phyloP scores from a whole-genome alignment of 1,284 basidiomycete species.

The Cerrena zonata region DNA sequence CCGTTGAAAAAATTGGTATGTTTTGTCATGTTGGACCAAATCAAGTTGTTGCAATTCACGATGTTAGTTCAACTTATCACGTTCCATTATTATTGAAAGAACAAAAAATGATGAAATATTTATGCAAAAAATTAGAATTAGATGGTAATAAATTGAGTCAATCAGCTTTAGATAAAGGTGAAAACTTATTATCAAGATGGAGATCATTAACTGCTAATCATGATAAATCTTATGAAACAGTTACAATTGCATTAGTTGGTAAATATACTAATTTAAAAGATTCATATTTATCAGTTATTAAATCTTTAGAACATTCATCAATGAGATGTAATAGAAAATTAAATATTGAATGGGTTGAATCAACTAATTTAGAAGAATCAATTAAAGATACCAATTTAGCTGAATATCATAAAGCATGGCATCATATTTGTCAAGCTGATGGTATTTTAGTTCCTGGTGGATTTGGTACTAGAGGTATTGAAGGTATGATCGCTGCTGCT shows the following conservation, averaged over 20 bases:
- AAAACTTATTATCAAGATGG: constrained; percentile 71
- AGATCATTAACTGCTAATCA: constrained; percentile 79
- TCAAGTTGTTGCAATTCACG: constrained; percentile 95
- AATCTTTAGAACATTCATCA: constrained; percentile 94
- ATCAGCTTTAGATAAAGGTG: constrained; percentile 59
- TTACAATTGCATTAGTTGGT: constrained; percentile 89
- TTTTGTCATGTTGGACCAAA: constrained; percentile 94
- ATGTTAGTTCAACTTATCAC: constrained; percentile 95
- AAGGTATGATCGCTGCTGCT: constrained; percentile 96
- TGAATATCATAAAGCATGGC: constrained; percentile 94
- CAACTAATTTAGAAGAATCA: constrained; percentile 84
- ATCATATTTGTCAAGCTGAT: constrained; percentile 83
- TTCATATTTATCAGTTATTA: constrained; percentile 98
- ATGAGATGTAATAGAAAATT: constrained; percentile 87
- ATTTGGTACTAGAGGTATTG: constrained; percentile 89
- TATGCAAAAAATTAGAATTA: constrained; percentile 79
- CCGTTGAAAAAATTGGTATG: constrained; percentile 97
- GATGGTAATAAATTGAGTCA: constrained; percentile 51
- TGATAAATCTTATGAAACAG: constrained; percentile 87
- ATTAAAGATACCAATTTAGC: constrained; percentile 77
- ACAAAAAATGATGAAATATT: constrained; percentile 85
- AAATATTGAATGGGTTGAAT: constrained; percentile 85
- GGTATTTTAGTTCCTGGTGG: constrained; percentile 95
- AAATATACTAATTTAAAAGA: constrained; percentile 98
- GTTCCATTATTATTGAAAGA: constrained; percentile 89